phyloP scores from a whole-genome alignment of 2,329 filamentous ascomycete genomes.

The Stachybotrys elegans region DNA sequence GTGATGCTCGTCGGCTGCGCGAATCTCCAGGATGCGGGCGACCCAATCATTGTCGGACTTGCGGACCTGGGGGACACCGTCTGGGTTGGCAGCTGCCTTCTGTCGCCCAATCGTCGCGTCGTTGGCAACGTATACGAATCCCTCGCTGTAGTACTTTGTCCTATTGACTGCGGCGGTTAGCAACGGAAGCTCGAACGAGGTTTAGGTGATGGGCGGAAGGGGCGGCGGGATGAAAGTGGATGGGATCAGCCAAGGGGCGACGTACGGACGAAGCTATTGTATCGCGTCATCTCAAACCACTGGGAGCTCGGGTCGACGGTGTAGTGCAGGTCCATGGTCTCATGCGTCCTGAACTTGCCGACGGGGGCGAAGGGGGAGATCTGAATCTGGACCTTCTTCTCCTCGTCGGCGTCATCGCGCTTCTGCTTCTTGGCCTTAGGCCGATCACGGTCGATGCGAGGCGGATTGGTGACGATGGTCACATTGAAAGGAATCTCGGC shows the following conservation, averaged over 20 bases:
- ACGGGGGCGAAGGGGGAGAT: slow-evolving; percentile 48
- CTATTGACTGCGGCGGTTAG: slow-evolving; percentile 41
- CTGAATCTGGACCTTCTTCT: slow-evolving; percentile 42
- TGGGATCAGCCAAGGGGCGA: too few species aligned
- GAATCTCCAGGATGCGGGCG: slow-evolving; percentile 70
- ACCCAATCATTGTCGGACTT: slow-evolving; percentile 59
- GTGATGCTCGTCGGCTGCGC: slow-evolving; percentile 64
- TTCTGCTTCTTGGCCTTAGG: slow-evolving; percentile 43
- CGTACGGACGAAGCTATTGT: slow-evolving; percentile 58
- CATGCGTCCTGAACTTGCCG: slow-evolving; percentile 49
- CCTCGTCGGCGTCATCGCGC: slow-evolving; percentile 40
- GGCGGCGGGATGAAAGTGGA: slow-evolving; percentile 6
- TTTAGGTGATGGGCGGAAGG: not conserved
- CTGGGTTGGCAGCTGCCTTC: slow-evolving; percentile 34
- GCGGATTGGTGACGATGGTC: slow-evolving; percentile 19
- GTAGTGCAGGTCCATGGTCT: slow-evolving; percentile 51
- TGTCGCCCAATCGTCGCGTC: slow-evolving; percentile 51
- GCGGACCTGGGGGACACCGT: too few species aligned
- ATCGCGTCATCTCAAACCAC: slow-evolving; percentile 55
- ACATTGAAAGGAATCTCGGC: slow-evolving; percentile 44
- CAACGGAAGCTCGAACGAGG: slow-evolving; percentile 11
- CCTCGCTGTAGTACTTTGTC: slow-evolving; percentile 52
- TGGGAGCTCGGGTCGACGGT: slow-evolving; percentile 47
- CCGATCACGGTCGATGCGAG: slow-evolving; percentile 24
- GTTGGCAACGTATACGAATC: slow-evolving; percentile 56